A percentile compares a stretch with the other conserved stretches of the same genome.
Conservation (phyloP, 345 rosid species). For the Arabis alpina region DNA sequence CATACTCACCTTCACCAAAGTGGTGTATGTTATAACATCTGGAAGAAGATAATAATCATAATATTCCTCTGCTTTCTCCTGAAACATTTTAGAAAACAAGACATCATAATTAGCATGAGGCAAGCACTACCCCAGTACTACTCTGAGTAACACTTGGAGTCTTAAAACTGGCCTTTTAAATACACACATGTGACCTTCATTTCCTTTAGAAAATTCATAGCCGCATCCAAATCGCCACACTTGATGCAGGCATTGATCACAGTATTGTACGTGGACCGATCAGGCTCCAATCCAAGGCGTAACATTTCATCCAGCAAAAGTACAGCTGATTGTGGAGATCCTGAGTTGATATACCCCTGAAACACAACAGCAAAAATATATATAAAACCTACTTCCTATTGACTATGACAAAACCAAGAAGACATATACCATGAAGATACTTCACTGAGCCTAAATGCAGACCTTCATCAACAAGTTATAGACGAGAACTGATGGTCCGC, state of each 20-base stretch:
- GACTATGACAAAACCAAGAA: slow-evolving; percentile 12
- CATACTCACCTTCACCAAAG: slow-evolving; percentile 60
- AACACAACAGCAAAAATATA: slow-evolving; percentile 13
- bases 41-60: slow-evolving; percentile 49
- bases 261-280: slow-evolving; percentile 68
- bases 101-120: slow-evolving; percentile 26
- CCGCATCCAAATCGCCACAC: slow-evolving; percentile 56
- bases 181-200: slow-evolving; percentile 73
- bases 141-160: slow-evolving; percentile 48
- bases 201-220: slow-evolving; percentile 65
- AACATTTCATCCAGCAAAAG: slow-evolving; percentile 55
- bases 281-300: slow-evolving; percentile 61
- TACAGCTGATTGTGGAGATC: slow-evolving; percentile 60
- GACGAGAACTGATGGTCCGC: slow-evolving; percentile 54
- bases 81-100: slow-evolving; percentile 28
- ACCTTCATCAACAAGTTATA: slow-evolving; percentile 86
- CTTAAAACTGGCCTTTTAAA: slow-evolving; percentile 59
- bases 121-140: slow-evolving; percentile 37
- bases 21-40: slow-evolving; percentile 67
- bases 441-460: slow-evolving; percentile 17
- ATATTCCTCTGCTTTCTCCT: slow-evolving; percentile 56
- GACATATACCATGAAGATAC: neutral
- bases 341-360: slow-evolving; percentile 64
- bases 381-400: neutral
- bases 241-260: slow-evolving; percentile 63